Evolutionary conservation across 2,329 filamentous ascomycete species (phyloP), one percentile per base, ranked within the genome.

Genomic region (Trichophyton mentagrophytes): DNA sequence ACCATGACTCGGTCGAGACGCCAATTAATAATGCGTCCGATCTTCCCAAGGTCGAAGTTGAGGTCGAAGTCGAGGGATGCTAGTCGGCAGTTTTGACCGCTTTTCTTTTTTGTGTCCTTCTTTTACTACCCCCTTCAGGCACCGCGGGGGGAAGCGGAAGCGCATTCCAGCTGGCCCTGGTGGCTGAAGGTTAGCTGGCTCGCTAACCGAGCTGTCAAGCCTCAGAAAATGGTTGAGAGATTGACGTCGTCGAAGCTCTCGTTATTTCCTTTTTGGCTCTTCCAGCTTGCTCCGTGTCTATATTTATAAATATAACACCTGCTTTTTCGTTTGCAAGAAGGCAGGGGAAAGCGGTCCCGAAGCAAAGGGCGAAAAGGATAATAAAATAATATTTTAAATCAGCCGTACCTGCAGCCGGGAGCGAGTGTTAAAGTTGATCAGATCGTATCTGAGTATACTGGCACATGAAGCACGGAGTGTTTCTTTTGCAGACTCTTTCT

Each of bases 1-100:
- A 55, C 20, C 51, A 38, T 27, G 51, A 36, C 51, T 55, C 51
- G 51, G 51, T 55, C 51, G 30, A 55, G n/a, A 55, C n/a, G 51
- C n/a, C 51, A 55, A 55, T 33, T 13, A 13, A 42, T 42, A 42
- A n/a, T 44, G 5, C 15, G 15, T 55, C 13, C 20, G 46, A 55
- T 36, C 27, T 7, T 36, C 51, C 40, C 40, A 27, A 55, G 15
- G 46, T 51, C 33, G 8, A 38, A 11, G 9, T 38, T 38, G 33
- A 38, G 3, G 33, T 38, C 11, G 33, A 38, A 38, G 33, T 38
- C 51, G 51, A 55, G 51, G 51, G 51, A 55, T 55, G 51, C 30
- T 55, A 30, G 51, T 36, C 30, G 51, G 27, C 27, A 55, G n/a
- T 33, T 36, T 55, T 55, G 30, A 55, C 51, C 51, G 51, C 51